Percentiles rank a stretch among this genome's conserved stretches.
Evolutionary conservation across 2,329 filamentous ascomycete species (phyloP).

Genomic region (Venturia effusa): DNA sequence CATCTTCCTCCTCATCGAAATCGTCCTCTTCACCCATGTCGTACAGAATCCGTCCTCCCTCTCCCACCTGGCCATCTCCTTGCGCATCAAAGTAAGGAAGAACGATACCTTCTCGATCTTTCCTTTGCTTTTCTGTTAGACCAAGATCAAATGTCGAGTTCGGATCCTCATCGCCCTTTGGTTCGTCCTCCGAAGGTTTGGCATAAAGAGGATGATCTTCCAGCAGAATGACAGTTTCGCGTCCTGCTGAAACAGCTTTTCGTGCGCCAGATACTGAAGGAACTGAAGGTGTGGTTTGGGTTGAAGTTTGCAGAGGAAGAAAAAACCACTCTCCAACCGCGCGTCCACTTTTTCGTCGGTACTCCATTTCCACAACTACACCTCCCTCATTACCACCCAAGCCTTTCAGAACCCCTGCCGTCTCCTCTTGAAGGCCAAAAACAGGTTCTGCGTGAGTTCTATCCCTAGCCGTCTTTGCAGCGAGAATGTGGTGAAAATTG

Average conservation of each 20-base stretch:
- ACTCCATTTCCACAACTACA: conserved; percentile 73
- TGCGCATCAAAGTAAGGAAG: conserved; percentile 96
- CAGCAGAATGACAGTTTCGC: conserved; percentile 50
- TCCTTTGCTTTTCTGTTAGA: conserved; percentile 81
- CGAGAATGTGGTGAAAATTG: conserved; percentile 63
- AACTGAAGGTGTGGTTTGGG: neutral
- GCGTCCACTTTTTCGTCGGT: conserved; percentile 71
- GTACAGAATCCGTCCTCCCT: conserved; percentile 88
- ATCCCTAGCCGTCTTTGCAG: conserved; percentile 63
- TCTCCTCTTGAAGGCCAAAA: conserved; percentile 66
- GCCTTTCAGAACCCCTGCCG: conserved; percentile 69
- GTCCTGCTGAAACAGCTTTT: conserved; percentile 15
- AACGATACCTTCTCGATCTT: conserved; percentile 78
- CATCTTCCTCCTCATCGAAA: conserved; percentile 92
- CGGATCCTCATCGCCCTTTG: conserved; percentile 39
- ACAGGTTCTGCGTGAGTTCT: conserved; percentile 63
- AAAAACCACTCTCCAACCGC: conserved; percentile 62
- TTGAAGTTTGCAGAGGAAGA: conserved; percentile 31
- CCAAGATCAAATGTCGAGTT: conserved; percentile 77
- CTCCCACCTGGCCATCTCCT: conserved; percentile 53
- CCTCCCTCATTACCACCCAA: conserved; percentile 46
- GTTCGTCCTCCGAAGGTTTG: conserved; percentile 24
- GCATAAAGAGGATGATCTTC: conserved; percentile 65
- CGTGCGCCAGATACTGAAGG: conserved; percentile 15
- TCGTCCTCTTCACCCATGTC: conserved; percentile 96